phyloP scores from a whole-genome alignment of 2,329 filamentous ascomycete species.

The Colletotrichum cereale region DNA sequence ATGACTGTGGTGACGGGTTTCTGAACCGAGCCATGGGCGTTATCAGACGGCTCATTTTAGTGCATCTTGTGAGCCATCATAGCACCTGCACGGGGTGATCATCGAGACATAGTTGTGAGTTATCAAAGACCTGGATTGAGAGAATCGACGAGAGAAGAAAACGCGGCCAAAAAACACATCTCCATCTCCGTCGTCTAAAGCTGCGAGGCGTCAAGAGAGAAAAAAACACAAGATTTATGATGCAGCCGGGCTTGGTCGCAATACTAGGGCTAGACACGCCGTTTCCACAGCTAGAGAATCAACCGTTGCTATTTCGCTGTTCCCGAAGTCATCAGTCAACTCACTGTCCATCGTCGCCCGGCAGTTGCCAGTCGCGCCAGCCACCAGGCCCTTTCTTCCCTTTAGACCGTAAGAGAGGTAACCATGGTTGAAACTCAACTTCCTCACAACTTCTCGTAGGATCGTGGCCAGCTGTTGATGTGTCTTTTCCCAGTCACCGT shows the following conservation, averaged over 20 bases:
- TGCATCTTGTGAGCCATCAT: not conserved
- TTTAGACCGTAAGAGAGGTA: slow-evolving; percentile 19
- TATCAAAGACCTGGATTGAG: slow-evolving; percentile 41
- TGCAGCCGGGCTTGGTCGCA: slow-evolving; percentile 56
- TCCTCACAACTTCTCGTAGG: slow-evolving; percentile 32
- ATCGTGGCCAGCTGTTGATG: slow-evolving; percentile 34
- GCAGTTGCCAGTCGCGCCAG: slow-evolving; percentile 43
- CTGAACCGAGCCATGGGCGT: slow-evolving; percentile 7
- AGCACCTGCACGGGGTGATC: not conserved
- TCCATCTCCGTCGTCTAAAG: slow-evolving; percentile 54
- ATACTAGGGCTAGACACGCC: slow-evolving; percentile 49
- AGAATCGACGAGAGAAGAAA: slow-evolving; percentile 40
- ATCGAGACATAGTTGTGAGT: slow-evolving; percentile 6
- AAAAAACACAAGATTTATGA: slow-evolving; percentile 62
- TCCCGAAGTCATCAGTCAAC: slow-evolving; percentile 37
- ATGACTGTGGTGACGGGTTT: slow-evolving; percentile 24
- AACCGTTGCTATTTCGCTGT: slow-evolving; percentile 46
- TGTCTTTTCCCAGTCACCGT: slow-evolving; percentile 28
- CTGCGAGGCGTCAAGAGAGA: slow-evolving; percentile 52
- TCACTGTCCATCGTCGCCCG: slow-evolving; percentile 48
- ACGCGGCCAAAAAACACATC: slow-evolving; percentile 36
- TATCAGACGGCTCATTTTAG: not conserved
- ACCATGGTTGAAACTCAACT: slow-evolving; percentile 10
- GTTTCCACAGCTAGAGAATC: slow-evolving; percentile 34
- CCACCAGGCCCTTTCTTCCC: slow-evolving; percentile 20